Base-by-base conservation (phyloP, 2,329 filamentous ascomycete species). In the Dothideomycetes sp. region DNA sequence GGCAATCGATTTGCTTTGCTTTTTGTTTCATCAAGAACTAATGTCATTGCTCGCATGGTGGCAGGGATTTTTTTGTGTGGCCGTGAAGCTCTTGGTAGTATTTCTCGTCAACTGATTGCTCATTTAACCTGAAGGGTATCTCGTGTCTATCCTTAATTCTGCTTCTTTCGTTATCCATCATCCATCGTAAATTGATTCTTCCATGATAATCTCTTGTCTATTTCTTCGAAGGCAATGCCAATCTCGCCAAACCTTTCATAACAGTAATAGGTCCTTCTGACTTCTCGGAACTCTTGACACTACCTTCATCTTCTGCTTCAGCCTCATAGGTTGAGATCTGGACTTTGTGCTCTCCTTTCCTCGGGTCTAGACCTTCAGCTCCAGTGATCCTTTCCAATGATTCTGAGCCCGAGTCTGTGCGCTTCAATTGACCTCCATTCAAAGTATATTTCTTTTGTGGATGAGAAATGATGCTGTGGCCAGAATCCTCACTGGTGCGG, bases 381-480 rank as follows among this genome's bases (percentile, higher is more conserved):
- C 39, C 39, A 15, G 31, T 36, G 18, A 42, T 42, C 9, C 33
- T 23, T 11, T 42, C 40, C 9, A 30, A 9, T 12, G 31, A 35
- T 5, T 33, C 18, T 6, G 32, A 28, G 2, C 25, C 28, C 3
- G 40, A 42, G 10, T 35, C 32, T 11, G 27, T 4, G 3, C 25
- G 24, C 12, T 16, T 5, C 1, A 23, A 25, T 27, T 36, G 24
- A 7, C 10, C 11, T 17, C 10, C 12, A 4, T 9, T 17, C 9
- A 13, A 11, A 4, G 17, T 13, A 24, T 23, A 11, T 18, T 36
- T 34, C 19, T 30, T 41, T 13, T 15, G 31, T 4, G 30, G 30
- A n/a, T 18, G 28, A 7, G 30, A 28, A 11, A 24, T 34, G 4
- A 33, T 34, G 19, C 30, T 41, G 18, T 24, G 30, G 11, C 34